phyloP scores from a whole-genome alignment of 2,329 filamentous ascomycete genomes.

The Botrytis byssoidea region DNA sequence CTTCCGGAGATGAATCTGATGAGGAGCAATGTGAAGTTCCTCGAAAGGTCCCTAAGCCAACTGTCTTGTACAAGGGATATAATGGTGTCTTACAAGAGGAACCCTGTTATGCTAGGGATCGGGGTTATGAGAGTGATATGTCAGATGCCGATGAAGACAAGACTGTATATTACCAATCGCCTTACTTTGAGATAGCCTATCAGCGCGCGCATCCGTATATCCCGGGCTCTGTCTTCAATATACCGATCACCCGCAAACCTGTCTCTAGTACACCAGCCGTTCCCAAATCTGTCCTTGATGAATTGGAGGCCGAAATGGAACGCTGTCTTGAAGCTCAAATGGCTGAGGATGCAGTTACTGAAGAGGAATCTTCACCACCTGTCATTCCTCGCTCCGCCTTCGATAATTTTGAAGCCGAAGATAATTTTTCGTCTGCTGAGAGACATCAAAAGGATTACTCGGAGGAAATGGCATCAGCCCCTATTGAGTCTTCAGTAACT shows the following conservation, averaged over 20 bases:
- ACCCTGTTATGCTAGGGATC: neutral
- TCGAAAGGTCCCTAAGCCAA: neutral
- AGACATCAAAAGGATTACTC: neutral
- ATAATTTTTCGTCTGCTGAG: neutral
- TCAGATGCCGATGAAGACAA: neutral
- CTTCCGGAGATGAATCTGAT: neutral
- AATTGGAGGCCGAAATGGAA: neutral
- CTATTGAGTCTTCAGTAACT: neutral
- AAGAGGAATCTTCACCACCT: neutral
- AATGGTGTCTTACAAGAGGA: neutral
- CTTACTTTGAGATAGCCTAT: too few relatives aligned
- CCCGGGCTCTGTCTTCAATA: too few relatives aligned
- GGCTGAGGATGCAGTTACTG: neutral
- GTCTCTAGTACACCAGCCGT: too few relatives aligned
- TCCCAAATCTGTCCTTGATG: neutral
- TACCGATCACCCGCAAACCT: too few relatives aligned
- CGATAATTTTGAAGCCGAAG: neutral
- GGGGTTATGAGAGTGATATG: neutral
- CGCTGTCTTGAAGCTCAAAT: neutral
- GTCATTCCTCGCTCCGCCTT: neutral
- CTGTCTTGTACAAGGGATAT: neutral
- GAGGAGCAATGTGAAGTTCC: neutral
- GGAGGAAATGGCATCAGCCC: too few relatives aligned
- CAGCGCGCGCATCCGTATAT: too few relatives aligned
- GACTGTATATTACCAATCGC: too few relatives aligned